A percentile compares a stretch with the other conserved stretches of the same genome.
Conservation (phyloP, 768 basidiomycete genomes). For the Crucibulum laeve region DNA sequence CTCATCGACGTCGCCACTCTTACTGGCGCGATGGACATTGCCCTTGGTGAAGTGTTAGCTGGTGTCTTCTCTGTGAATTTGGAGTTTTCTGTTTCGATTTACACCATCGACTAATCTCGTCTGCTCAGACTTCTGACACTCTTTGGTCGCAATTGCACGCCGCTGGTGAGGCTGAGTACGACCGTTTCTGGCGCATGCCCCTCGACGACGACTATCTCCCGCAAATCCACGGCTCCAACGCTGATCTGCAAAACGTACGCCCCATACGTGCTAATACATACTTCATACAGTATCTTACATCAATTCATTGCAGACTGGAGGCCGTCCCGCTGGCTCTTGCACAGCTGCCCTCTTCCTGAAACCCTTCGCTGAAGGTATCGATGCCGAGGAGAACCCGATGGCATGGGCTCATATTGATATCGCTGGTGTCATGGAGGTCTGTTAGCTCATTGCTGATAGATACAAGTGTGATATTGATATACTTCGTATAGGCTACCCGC, state of each 20-base stretch:
- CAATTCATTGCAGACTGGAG: constrained; percentile 50
- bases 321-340: constrained; percentile 64
- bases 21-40: constrained; percentile 70
- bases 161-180: constrained; percentile 72
- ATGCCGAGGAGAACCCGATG: constrained; percentile 48
- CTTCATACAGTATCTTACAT: background rate
- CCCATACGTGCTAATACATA: background rate
- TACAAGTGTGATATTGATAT: background rate
- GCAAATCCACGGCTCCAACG: constrained; percentile 75
- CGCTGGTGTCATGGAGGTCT: constrained; percentile 70
- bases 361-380: constrained; percentile 73
- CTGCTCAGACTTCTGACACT: constrained; percentile 57
- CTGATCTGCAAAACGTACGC: constrained; percentile 75
- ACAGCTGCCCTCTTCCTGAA: constrained; percentile 89
- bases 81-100: background rate
- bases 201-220: constrained; percentile 77
- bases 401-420: constrained; percentile 91
- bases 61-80: constrained; percentile 71
- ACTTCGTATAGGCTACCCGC: constrained; percentile 37
- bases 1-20: constrained; percentile 87
- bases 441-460: constrained; percentile 8
- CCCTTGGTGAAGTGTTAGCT: constrained; percentile 71
- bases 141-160: constrained; percentile 68
- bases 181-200: constrained; percentile 89
- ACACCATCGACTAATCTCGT: background rate